Conservation (phyloP, 306 rosid species). For the Medicago ruthenica region DNA sequence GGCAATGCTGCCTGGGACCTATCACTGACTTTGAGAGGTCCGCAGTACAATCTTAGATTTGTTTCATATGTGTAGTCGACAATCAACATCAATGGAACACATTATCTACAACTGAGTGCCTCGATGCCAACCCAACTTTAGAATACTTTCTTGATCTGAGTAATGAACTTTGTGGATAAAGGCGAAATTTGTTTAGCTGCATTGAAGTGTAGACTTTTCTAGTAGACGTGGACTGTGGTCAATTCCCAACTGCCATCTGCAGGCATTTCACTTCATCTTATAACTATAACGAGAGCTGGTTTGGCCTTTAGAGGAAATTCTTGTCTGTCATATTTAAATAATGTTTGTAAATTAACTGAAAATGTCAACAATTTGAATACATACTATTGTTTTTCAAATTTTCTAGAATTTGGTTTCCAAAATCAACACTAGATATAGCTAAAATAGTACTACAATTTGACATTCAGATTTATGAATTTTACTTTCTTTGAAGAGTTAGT, state of each 20-base stretch:
- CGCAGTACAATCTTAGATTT: background rate
- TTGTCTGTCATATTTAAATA: conserved; percentile 20
- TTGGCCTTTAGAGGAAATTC: conserved; percentile 17
- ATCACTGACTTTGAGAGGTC: background rate
- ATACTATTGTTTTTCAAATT: conserved; percentile 24
- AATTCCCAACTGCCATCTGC: conserved; percentile 31
- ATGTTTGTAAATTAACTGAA: conserved; percentile 25
- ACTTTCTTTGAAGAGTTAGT: conserved; percentile 17
- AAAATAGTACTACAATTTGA: conserved; percentile 8
- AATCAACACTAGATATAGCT: conserved; percentile 25
- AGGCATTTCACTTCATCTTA: conserved; percentile 29
- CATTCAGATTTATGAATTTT: conserved; percentile 23
- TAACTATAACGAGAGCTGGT: conserved; percentile 14
- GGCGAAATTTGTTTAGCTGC: conserved; percentile 31
- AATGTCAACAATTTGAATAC: conserved; percentile 33
- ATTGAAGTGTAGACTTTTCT: conserved; percentile 3
- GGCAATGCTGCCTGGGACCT: no score
- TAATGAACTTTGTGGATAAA: conserved; percentile 8
- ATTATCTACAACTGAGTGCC: conserved; percentile 6
- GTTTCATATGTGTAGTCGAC: background rate
- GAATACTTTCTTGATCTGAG: conserved; percentile 26
- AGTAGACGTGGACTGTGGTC: no score
- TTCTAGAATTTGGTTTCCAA: conserved; percentile 12
- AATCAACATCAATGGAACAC: background rate
- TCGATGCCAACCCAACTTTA: background rate